Percentiles rank a stretch among this genome's conserved stretches.
Evolutionary conservation across 2,329 filamentous ascomycete species (phyloP).

Genomic region (Geosmithia flava): DNA sequence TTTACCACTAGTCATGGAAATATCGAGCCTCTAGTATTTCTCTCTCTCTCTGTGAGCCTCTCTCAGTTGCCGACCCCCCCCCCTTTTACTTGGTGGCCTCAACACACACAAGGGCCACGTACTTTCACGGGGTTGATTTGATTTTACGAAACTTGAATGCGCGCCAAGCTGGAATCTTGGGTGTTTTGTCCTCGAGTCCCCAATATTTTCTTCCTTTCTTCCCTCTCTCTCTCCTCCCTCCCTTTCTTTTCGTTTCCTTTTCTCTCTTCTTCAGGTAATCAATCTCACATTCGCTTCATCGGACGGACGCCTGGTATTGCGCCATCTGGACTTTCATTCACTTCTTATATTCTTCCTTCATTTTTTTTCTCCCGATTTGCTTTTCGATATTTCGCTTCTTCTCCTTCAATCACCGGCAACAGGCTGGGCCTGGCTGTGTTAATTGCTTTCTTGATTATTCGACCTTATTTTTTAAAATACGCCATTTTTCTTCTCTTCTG

Average conservation of each 20-base stretch:
- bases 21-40: not conserved
- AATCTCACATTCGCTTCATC: slow-evolving; percentile 1
- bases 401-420: not conserved
- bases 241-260: not conserved
- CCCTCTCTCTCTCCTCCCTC: not conserved
- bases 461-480: not conserved
- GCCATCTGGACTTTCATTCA: not conserved
- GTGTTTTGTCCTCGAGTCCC: not conserved
- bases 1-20: not conserved
- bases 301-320: not conserved
- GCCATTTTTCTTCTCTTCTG: not conserved
- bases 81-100: not conserved
- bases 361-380: too few species aligned
- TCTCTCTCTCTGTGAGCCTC: not conserved
- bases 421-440: not conserved
- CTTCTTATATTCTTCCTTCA: not conserved
- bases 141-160: not conserved
- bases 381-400: not conserved
- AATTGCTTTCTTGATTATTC: not conserved
- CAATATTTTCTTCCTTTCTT: slow-evolving; percentile 1
- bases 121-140: too few species aligned
- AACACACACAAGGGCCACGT: not conserved
- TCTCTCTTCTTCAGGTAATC: not conserved
- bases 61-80: not conserved
- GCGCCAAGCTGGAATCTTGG: not conserved